A percentile compares a stretch with the other conserved stretches of the same genome.
Conservation (phyloP, 192 early-diverging fungal species). For the Coemansia sp. region DNA sequence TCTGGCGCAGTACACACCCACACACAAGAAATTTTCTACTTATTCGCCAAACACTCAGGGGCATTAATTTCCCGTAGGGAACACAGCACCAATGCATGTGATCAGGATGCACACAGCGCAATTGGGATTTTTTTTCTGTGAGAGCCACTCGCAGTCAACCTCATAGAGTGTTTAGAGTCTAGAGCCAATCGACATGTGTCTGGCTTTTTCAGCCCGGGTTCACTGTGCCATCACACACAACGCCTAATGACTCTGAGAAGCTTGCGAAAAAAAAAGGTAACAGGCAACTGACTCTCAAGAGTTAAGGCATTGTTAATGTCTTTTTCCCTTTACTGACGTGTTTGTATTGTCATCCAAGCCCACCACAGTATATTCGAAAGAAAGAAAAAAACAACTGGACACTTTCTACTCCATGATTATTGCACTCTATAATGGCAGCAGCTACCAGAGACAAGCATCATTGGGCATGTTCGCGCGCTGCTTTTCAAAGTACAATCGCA, state of each 20-base stretch:
- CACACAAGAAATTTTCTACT: not conserved
- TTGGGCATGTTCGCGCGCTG: not conserved
- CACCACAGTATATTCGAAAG: not conserved
- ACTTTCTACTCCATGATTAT: not conserved
- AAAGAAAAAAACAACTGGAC: no score
- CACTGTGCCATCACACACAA: not conserved
- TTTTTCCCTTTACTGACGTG: not conserved
- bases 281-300: not conserved
- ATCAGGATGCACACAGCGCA: not conserved
- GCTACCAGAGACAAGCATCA: conserved; percentile 3
- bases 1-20: not conserved
- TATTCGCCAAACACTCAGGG: not conserved
- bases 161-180: not conserved
- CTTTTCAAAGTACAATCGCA: conserved; percentile 2
- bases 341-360: not conserved
- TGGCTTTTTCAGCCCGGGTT: not conserved
- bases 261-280: not conserved
- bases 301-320: not conserved
- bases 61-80: not conserved
- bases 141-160: not conserved
- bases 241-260: not conserved
- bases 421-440: conserved; percentile 6
- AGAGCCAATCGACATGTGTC: not conserved
- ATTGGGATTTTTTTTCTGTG: not conserved
- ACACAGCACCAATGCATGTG: not conserved